Evolutionary conservation across 2,329 filamentous ascomycete species (phyloP).

Genomic region (Beauveria caledonica): DNA sequence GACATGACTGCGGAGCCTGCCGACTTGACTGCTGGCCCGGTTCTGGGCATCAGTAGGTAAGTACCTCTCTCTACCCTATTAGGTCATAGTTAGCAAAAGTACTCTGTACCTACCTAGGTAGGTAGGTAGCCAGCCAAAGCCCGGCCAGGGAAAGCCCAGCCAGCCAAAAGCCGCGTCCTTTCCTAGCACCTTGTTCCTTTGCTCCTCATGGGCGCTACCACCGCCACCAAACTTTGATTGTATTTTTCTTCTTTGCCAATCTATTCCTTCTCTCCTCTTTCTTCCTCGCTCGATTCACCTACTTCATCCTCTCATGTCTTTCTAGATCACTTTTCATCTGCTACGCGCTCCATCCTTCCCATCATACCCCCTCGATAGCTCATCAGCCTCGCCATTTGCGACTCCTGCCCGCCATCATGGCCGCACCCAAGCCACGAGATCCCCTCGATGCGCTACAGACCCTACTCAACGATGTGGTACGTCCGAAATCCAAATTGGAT

Average conservation of each 20-base stretch:
- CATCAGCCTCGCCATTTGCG: not conserved
- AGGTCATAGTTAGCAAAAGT: too few relatives aligned
- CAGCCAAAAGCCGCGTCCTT: not conserved
- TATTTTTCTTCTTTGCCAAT: not conserved
- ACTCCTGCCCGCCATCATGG: conserved; percentile 19
- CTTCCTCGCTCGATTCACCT: not conserved
- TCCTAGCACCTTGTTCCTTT: not conserved
- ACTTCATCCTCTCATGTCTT: not conserved
- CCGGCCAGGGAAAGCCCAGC: not conserved
- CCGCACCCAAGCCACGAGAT: conserved; percentile 26
- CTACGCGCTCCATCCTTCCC: not conserved
- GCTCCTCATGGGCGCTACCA: too few relatives aligned
- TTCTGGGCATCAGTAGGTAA: too few relatives aligned
- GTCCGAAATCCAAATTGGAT: conserved; percentile 18
- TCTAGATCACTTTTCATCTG: not conserved
- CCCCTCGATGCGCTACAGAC: conserved; percentile 41
- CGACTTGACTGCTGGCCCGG: too few relatives aligned
- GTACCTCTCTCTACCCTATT: too few relatives aligned
- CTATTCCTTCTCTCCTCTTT: not conserved
- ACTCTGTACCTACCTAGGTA: too few relatives aligned
- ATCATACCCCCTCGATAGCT: not conserved
- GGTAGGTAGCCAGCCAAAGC: too few relatives aligned
- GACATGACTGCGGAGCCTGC: too few relatives aligned
- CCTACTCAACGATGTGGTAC: conserved; percentile 47
- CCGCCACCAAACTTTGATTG: too few relatives aligned